A percentile compares a stretch with the other conserved stretches of the same genome.
These are phyloP conservation scores for Penicillium pancosmium DNA, from an alignment of 495 filamentous ascomycete genomes.

Conservation along the genomic window DNA sequence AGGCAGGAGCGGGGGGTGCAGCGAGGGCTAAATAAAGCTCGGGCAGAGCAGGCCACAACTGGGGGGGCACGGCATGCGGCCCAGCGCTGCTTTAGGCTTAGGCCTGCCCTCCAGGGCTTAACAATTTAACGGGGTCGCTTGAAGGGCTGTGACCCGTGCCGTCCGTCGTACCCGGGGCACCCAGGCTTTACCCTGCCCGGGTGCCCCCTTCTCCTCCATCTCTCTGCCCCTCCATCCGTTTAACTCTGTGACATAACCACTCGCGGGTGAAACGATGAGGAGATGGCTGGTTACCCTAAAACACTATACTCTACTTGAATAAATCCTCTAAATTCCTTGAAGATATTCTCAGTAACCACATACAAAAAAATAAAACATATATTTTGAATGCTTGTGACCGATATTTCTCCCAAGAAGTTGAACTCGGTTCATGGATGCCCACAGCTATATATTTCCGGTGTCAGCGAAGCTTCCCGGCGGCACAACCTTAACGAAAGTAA, in stretches of 20 bases:
- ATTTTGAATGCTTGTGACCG: too few relatives aligned
- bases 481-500: too few relatives aligned
- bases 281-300: not conserved
- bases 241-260: constrained; percentile 1
- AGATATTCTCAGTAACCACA: too few relatives aligned
- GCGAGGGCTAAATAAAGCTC: constrained; percentile 7
- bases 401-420: too few relatives aligned
- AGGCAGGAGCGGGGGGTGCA: constrained; percentile 1
- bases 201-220: not conserved
- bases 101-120: constrained; percentile 8
- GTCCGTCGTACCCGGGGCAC: constrained; percentile 1
- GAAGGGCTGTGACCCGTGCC: too few relatives aligned
- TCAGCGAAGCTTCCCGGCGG: too few relatives aligned
- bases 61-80: constrained; percentile 16
- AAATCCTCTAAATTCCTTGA: too few relatives aligned
- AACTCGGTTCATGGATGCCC: too few relatives aligned
- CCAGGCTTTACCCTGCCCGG: not conserved
- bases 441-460: too few relatives aligned
- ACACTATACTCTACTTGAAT: not conserved
- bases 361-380: too few relatives aligned
- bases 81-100: constrained; percentile 35
- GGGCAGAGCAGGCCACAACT: constrained; percentile 4
- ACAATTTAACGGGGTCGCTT: not conserved
- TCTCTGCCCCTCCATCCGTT: not conserved
- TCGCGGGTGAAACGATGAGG: not conserved